Evolutionary conservation across 2,329 filamentous ascomycete genomes (phyloP).

Genomic region (Aspergillus floridensis): DNA sequence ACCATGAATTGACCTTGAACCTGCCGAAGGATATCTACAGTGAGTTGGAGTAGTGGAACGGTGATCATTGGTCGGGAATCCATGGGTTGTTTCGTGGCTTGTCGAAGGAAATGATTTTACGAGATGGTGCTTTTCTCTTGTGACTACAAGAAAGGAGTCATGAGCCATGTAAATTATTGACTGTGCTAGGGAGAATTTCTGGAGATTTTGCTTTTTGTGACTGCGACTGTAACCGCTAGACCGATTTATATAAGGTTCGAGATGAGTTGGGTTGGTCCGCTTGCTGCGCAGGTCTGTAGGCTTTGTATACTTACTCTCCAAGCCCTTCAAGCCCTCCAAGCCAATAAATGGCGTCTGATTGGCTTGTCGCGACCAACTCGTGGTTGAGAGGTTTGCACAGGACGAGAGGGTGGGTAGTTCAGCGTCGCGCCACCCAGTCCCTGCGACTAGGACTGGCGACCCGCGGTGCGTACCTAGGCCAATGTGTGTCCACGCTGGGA

Average conservation of each 20-base stretch:
- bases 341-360: too few species aligned
- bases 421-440: too few species aligned
- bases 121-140: neutral
- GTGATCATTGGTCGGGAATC: too few species aligned
- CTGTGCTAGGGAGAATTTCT: neutral
- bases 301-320: too few species aligned
- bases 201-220: neutral
- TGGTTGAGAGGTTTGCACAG: too few species aligned
- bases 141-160: neutral
- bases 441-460: too few species aligned
- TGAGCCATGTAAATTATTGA: neutral
- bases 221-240: neutral
- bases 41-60: conserved; percentile 18
- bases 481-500: too few species aligned
- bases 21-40: conserved; percentile 46
- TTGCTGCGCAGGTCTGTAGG: neutral
- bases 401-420: too few species aligned
- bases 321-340: too few species aligned
- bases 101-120: neutral
- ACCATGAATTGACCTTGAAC: conserved; percentile 71
- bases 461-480: too few species aligned
- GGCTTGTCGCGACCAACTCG: too few species aligned
- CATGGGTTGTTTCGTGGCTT: neutral
- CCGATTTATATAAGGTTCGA: neutral
- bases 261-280: neutral